These are phyloP conservation scores for Mucor racemosus DNA, from an alignment of 371 early-diverging fungal genomes.

Conservation along the genomic window DNA sequence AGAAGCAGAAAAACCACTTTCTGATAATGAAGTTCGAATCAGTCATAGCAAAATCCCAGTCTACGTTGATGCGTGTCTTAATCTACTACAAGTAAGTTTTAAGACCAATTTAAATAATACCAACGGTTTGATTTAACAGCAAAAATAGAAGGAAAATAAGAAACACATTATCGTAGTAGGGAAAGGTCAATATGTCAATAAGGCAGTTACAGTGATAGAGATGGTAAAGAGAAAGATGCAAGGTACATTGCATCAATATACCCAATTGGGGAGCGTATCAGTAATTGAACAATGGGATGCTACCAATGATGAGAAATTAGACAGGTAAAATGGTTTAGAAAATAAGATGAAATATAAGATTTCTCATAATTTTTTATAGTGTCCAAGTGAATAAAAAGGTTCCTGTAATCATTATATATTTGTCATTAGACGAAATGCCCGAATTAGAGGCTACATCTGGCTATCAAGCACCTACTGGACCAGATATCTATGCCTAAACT, in stretches of 20 bases:
- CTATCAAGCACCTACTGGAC: slow-evolving; percentile 46
- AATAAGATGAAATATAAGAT: neutral
- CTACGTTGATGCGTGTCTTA: slow-evolving; percentile 44
- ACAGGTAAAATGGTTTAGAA: slow-evolving; percentile 27
- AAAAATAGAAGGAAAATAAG: slow-evolving; percentile 24
- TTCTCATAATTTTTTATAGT: slow-evolving; percentile 18
- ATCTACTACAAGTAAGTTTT: slow-evolving; percentile 36
- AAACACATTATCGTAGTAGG: slow-evolving; percentile 40
- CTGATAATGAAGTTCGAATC: slow-evolving; percentile 51
- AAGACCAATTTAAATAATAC: neutral
- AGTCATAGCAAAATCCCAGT: slow-evolving; percentile 39
- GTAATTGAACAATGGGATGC: slow-evolving; percentile 64
- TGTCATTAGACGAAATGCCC: slow-evolving; percentile 38
- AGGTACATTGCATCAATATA: slow-evolving; percentile 65
- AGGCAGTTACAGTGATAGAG: slow-evolving; percentile 70
- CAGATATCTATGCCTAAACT: slow-evolving; percentile 32
- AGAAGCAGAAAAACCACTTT: slow-evolving; percentile 31
- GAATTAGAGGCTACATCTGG: slow-evolving; percentile 44
- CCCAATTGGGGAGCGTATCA: slow-evolving; percentile 59
- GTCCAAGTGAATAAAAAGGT: slow-evolving; percentile 42
- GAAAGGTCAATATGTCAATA: slow-evolving; percentile 60
- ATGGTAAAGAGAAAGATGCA: slow-evolving; percentile 66
- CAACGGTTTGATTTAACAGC: no score
- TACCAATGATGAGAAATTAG: slow-evolving; percentile 39
- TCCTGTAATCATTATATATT: slow-evolving; percentile 48